A percentile compares a stretch with the other conserved stretches of the same genome.
Conservation (phyloP, 108 stramenopile species). For the Craspedostauros australis region DNA sequence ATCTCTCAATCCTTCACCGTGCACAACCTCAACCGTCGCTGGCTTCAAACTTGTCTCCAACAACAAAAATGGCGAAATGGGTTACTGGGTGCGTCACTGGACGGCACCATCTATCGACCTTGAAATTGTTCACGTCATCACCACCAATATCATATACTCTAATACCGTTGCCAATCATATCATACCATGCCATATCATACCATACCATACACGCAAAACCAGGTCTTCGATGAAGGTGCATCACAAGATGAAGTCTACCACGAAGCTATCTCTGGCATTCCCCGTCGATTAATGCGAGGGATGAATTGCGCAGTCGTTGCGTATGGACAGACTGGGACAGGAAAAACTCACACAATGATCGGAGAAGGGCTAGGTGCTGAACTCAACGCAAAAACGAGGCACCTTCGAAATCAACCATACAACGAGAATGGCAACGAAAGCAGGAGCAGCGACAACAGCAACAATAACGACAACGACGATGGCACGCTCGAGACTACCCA, state of each 20-base stretch:
- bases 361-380: constrained; percentile 21
- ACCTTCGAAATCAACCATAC: constrained; percentile 1
- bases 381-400: not conserved
- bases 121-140: not conserved
- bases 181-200: too few relatives aligned
- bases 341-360: constrained; percentile 77
- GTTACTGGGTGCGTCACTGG: too few relatives aligned
- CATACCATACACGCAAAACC: not conserved
- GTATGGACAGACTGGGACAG: constrained; percentile 84
- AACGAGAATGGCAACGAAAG: constrained; percentile 39
- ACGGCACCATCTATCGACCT: too few relatives aligned
- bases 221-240: constrained; percentile 45
- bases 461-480: too few relatives aligned
- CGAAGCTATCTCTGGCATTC: constrained; percentile 23
- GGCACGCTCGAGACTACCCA: not conserved
- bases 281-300: constrained; percentile 29
- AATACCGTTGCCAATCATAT: too few relatives aligned
- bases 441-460: not conserved
- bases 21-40: too few relatives aligned
- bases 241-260: constrained; percentile 46
- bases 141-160: not conserved
- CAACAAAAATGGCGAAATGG: too few relatives aligned
- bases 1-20: too few relatives aligned
- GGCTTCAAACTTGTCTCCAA: too few relatives aligned
- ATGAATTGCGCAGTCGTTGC: constrained; percentile 81